A percentile compares a stretch with the other conserved stretches of the same genome.
Evolutionary conservation across 2,329 filamentous ascomycete species (phyloP).

Genomic region (Colletotrichum orbiculare): DNA sequence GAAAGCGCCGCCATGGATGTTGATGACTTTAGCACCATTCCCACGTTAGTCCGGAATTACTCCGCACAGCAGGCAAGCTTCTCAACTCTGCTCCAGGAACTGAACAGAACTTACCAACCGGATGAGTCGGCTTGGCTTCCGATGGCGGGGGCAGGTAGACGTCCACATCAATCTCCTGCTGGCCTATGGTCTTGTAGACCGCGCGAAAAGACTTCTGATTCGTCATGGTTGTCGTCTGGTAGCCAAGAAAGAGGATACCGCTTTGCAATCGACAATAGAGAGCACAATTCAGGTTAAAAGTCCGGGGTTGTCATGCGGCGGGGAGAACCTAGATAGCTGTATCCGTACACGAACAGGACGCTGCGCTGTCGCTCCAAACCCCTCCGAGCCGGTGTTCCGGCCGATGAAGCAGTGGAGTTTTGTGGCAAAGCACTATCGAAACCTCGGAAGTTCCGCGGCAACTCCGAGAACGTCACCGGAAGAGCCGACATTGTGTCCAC

Average conservation of each 20-base stretch:
- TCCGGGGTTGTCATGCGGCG: conserved; percentile 22
- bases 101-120: conserved; percentile 16
- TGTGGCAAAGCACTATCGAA: conserved; percentile 5
- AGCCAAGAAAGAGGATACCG: conserved; percentile 1
- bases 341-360: background rate
- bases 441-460: conserved; percentile 4
- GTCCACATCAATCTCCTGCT: conserved; percentile 44
- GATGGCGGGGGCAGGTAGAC: conserved; percentile 41
- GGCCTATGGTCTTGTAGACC: conserved; percentile 44
- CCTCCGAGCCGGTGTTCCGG: conserved; percentile 19
- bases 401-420: background rate
- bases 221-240: conserved; percentile 33
- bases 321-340: conserved; percentile 27
- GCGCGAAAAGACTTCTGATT: conserved; percentile 35
- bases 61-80: background rate
- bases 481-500: background rate
- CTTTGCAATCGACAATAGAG: background rate
- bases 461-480: background rate
- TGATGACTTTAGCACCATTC: conserved; percentile 45
- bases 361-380: conserved; percentile 9
- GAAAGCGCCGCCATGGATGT: conserved; percentile 57
- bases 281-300: background rate
- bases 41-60: conserved; percentile 12
- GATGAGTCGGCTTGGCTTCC: conserved; percentile 8
- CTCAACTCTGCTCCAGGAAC: too few relatives aligned